Conservation (phyloP, 2,329 filamentous ascomycete species). For the Ophiobolus disseminans region DNA sequence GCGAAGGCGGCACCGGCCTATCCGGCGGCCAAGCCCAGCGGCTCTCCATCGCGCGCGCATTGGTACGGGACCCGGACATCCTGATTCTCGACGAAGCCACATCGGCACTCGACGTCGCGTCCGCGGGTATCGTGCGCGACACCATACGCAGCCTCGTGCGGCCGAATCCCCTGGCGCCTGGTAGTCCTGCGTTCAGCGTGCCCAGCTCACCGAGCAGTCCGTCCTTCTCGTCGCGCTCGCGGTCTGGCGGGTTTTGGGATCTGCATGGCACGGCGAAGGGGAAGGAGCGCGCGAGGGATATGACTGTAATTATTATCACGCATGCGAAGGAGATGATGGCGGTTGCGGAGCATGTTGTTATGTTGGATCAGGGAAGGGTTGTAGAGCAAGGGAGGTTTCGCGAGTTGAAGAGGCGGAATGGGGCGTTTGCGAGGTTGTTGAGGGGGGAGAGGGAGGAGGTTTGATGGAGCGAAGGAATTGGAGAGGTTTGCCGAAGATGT, state of each 20-base stretch:
- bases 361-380: conserved; percentile 71
- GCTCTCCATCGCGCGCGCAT: conserved; percentile 79
- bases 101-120: conserved; percentile 75
- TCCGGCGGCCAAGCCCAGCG: conserved; percentile 86
- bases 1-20: conserved; percentile 75
- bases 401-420: conserved; percentile 57
- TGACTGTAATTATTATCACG: conserved; percentile 82
- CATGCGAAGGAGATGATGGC: conserved; percentile 88
- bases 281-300: conserved; percentile 40
- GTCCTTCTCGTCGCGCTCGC: neutral
- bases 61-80: conserved; percentile 73
- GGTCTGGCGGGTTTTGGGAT: conserved; percentile 21
- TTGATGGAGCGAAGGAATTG: neutral
- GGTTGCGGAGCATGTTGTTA: conserved; percentile 74
- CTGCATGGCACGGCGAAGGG: conserved; percentile 18
- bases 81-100: conserved; percentile 89
- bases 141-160: conserved; percentile 65
- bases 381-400: conserved; percentile 73
- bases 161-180: neutral
- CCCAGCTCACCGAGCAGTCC: too few relatives aligned
- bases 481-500: too few relatives aligned
- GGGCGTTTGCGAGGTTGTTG: conserved; percentile 46
- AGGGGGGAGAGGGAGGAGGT: conserved; percentile 42
- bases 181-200: neutral
- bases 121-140: conserved; percentile 67